A percentile compares a stretch with the other conserved stretches of the same genome.
Evolutionary conservation across 305 asterid genomes (phyloP).

Genomic region (Monarda citriodora): DNA sequence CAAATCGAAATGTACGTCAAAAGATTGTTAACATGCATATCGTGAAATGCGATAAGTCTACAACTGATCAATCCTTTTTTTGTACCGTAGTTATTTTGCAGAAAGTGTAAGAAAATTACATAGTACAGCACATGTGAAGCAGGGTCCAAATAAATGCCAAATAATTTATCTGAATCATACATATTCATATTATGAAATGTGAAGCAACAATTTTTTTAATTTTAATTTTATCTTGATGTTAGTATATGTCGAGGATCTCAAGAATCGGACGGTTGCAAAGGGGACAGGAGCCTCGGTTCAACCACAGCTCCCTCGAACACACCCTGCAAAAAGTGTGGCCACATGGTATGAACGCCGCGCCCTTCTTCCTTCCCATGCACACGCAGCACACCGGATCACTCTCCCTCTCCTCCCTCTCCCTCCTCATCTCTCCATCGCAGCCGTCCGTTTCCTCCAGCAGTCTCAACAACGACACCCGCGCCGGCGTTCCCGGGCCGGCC

Average conservation of each 20-base stretch:
- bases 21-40: no score
- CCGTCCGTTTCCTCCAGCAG: conserved; percentile 76
- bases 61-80: no score
- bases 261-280: conserved; percentile 79
- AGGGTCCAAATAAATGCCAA: no score
- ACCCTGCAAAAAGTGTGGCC: conserved; percentile 94
- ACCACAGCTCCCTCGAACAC: conserved; percentile 88
- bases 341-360: conserved; percentile 92
- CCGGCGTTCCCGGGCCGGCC: conserved; percentile 36
- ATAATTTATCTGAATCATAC: no score
- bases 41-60: no score
- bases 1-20: no score
- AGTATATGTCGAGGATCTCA: conserved; percentile 82
- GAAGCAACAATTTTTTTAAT: no score
- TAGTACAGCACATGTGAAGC: no score
- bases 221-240: conserved; percentile 12
- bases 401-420: conserved; percentile 24
- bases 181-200: no score
- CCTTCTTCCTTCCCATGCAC: conserved; percentile 90
- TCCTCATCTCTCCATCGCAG: conserved; percentile 37
- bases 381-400: conserved; percentile 83
- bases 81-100: no score
- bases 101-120: no score
- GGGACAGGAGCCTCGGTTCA: conserved; percentile 91
- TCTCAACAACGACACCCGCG: conserved; percentile 77